phyloP scores from a whole-genome alignment of 23 red algal species.

The Chondrus crispus region DNA sequence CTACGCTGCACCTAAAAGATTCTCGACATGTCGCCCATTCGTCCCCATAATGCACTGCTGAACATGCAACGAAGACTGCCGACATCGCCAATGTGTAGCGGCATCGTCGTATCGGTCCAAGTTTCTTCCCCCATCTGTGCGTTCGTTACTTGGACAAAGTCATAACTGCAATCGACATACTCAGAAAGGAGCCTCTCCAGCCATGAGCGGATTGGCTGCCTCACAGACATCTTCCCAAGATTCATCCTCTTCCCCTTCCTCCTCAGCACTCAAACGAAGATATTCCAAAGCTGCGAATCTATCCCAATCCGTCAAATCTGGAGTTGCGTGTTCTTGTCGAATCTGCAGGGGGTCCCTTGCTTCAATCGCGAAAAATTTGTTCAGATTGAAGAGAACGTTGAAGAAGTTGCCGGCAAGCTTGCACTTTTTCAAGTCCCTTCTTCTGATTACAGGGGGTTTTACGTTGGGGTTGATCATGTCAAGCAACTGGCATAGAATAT shows the following conservation, averaged over 20 bases:
- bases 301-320: constrained; percentile 98
- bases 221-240: constrained; percentile 68
- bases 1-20: too few species aligned
- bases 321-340: constrained; percentile 82
- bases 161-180: too few species aligned
- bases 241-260: constrained; percentile 84
- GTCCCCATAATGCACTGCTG: too few species aligned
- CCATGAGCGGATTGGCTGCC: constrained; percentile 56
- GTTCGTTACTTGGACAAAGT: too few species aligned
- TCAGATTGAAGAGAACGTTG: constrained; percentile 99
- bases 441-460: constrained; percentile 70
- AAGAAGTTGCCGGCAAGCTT: constrained; percentile 87
- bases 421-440: constrained; percentile 65
- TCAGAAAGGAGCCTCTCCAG: constrained; percentile 71
- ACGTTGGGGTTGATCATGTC: constrained; percentile 94
- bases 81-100: too few species aligned
- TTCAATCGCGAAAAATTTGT: constrained; percentile 99
- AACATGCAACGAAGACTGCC: too few species aligned
- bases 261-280: constrained; percentile 86
- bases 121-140: too few species aligned
- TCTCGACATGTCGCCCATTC: too few species aligned
- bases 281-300: constrained; percentile 98
- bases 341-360: constrained; percentile 81
- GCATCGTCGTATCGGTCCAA: too few species aligned
- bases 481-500: constrained; percentile 97